Evolutionary conservation across 305 asterid genomes (phyloP).

Genomic region (Petunia hybrid): DNA sequence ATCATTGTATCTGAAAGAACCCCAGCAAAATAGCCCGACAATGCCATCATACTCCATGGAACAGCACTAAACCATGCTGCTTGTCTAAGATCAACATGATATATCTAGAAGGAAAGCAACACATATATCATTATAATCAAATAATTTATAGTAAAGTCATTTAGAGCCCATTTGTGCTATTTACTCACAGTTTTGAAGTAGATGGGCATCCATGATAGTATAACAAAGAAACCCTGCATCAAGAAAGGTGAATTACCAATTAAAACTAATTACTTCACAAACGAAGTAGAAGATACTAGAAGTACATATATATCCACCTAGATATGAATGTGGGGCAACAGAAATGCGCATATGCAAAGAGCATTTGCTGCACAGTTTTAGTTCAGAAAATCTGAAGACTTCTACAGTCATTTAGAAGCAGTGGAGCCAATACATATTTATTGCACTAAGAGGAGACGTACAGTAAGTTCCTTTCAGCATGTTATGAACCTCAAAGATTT

Average conservation of each 20-base stretch:
- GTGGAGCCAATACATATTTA: not conserved
- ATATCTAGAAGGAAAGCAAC: slow-evolving; percentile 62
- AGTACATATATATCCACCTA: not conserved
- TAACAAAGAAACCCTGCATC: slow-evolving; percentile 90
- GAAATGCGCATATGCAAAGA: not conserved
- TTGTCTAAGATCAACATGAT: slow-evolving; percentile 87
- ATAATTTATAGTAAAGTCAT: slow-evolving; percentile 13
- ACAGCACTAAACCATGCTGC: slow-evolving; percentile 99
- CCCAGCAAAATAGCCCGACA: slow-evolving; percentile 88
- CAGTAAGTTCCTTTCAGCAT: slow-evolving; percentile 17
- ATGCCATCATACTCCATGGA: slow-evolving; percentile 98
- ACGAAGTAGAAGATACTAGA: not conserved
- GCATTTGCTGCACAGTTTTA: not conserved
- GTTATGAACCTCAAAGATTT: slow-evolving; percentile 19
- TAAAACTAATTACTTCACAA: not conserved
- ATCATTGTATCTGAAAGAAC: slow-evolving; percentile 85
- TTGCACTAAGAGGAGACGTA: slow-evolving; percentile 20
- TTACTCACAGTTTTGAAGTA: slow-evolving; percentile 82
- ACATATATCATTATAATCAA: slow-evolving; percentile 21
- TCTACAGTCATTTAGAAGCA: not conserved
- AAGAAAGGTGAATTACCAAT: slow-evolving; percentile 28
- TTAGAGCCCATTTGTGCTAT: not conserved
- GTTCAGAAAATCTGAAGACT: slow-evolving; percentile 10
- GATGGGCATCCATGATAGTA: slow-evolving; percentile 98
- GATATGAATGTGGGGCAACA: not conserved